phyloP scores from a whole-genome alignment of 1,284 basidiomycete species.

The Melampsora americana region DNA sequence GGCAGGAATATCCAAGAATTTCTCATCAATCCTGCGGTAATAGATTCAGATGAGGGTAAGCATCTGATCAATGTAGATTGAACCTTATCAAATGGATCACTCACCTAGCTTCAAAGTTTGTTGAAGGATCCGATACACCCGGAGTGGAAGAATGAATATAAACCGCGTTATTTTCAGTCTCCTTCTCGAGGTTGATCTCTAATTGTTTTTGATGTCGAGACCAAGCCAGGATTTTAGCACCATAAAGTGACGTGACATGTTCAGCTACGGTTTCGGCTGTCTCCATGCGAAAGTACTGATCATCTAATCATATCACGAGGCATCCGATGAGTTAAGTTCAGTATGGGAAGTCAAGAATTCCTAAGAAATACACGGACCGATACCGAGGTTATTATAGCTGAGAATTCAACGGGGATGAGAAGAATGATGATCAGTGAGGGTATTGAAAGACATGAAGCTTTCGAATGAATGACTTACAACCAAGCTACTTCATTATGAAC shows the following conservation, averaged over 20 bases:
- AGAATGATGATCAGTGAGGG: constrained; percentile 7
- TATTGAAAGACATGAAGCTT: constrained; percentile 30
- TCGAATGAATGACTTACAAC: constrained; percentile 51
- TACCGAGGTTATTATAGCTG: constrained; percentile 44
- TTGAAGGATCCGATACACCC: constrained; percentile 61
- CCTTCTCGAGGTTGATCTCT: constrained; percentile 91
- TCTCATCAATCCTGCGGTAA: constrained; percentile 72
- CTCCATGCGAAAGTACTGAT: constrained; percentile 55
- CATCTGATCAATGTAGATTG: neutral
- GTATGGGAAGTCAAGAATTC: neutral
- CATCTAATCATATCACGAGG: constrained; percentile 51
- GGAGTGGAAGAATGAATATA: constrained; percentile 93
- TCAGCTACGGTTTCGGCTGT: constrained; percentile 53
- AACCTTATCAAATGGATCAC: neutral
- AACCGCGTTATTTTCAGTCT: constrained; percentile 67
- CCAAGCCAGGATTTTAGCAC: constrained; percentile 88
- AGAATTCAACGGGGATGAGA: neutral
- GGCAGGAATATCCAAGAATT: constrained; percentile 75
- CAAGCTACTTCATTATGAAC: constrained; percentile 54
- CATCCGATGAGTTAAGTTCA: neutral
- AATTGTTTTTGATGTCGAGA: constrained; percentile 79
- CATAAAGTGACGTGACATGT: constrained; percentile 71
- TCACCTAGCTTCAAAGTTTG: constrained; percentile 37
- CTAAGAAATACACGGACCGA: constrained; percentile 23
- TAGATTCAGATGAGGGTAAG: constrained; percentile 36